phyloP scores from a whole-genome alignment of 2,329 filamentous ascomycete species.

The Sclerotinia sclerotiorum region DNA sequence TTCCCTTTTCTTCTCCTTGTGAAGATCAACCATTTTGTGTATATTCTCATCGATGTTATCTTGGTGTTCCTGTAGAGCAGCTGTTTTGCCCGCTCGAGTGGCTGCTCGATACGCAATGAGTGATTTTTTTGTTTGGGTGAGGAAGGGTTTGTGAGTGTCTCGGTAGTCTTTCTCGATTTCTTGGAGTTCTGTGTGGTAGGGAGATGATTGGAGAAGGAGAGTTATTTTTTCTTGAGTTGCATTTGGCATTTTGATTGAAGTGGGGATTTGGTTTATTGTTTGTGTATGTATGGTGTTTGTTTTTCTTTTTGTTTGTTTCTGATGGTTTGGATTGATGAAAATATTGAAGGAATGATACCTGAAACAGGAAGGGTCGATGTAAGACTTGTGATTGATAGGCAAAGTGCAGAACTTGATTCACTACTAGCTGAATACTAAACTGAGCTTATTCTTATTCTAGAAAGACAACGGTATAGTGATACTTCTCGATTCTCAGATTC shows the following conservation, averaged over 20 bases:
- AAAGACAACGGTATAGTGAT: not conserved
- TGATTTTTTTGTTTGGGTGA: not conserved
- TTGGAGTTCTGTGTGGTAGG: not conserved
- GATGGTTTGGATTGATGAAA: not conserved
- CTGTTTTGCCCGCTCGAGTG: not conserved
- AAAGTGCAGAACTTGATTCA: not conserved
- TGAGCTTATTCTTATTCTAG: not conserved
- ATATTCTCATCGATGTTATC: not conserved
- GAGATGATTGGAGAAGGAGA: not conserved
- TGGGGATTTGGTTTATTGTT: not conserved
- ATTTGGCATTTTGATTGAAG: not conserved
- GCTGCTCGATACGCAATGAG: not conserved
- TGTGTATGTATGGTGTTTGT: not conserved
- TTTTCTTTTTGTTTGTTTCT: not conserved
- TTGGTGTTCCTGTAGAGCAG: not conserved
- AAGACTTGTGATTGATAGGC: not conserved
- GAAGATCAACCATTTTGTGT: not conserved
- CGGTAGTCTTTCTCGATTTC: not conserved
- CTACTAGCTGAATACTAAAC: not conserved
- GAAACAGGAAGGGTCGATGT: not conserved
- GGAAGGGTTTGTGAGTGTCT: not conserved
- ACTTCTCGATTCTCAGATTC: not conserved
- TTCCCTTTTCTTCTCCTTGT: not conserved
- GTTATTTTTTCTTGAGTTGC: not conserved
- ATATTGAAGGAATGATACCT: not conserved